phyloP scores from a whole-genome alignment of 2,329 filamentous ascomycete species.

The Blumeria hordei region DNA sequence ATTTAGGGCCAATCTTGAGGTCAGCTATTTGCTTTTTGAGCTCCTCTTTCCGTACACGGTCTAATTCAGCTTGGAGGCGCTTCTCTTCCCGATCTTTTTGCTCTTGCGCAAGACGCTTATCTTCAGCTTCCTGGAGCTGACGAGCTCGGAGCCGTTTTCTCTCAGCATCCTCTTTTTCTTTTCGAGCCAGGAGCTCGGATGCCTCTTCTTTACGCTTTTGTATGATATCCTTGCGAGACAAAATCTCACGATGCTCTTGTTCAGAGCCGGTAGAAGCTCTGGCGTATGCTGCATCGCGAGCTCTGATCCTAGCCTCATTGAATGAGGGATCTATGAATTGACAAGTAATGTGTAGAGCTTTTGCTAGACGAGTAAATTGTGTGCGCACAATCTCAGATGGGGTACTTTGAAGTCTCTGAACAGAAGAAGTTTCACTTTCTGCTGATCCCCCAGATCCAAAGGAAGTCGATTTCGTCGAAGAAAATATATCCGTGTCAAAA shows the following conservation, averaged over 20 bases:
- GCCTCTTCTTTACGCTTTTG: conserved; percentile 93
- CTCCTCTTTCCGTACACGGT: conserved; percentile 78
- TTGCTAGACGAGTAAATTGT: conserved; percentile 75
- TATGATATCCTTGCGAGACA: conserved; percentile 73
- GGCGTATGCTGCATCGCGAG: conserved; percentile 55
- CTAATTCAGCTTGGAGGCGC: conserved; percentile 64
- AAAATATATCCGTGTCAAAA: conserved; percentile 96
- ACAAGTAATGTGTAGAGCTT: conserved; percentile 76
- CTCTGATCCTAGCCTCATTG: conserved; percentile 56
- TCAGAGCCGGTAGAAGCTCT: conserved; percentile 75
- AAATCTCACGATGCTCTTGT: conserved; percentile 65
- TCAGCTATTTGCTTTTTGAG: conserved; percentile 81
- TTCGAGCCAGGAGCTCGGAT: conserved; percentile 66
- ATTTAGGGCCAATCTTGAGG: conserved; percentile 70
- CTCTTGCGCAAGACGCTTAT: conserved; percentile 72
- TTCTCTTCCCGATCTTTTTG: conserved; percentile 75
- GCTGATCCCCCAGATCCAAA: conserved; percentile 68
- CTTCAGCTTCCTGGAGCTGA: conserved; percentile 73
- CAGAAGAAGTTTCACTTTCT: conserved; percentile 58
- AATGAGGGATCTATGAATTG: conserved; percentile 86
- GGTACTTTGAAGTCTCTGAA: conserved; percentile 91
- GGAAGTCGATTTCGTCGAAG: conserved; percentile 78
- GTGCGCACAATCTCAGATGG: conserved; percentile 93
- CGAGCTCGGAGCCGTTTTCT: conserved; percentile 71
- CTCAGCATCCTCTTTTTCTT: conserved; percentile 78